Evolutionary conservation across 257 asterid genomes (phyloP), one percentile per base, ranked within the genome.

Genomic region (Scutellaria barbata): DNA sequence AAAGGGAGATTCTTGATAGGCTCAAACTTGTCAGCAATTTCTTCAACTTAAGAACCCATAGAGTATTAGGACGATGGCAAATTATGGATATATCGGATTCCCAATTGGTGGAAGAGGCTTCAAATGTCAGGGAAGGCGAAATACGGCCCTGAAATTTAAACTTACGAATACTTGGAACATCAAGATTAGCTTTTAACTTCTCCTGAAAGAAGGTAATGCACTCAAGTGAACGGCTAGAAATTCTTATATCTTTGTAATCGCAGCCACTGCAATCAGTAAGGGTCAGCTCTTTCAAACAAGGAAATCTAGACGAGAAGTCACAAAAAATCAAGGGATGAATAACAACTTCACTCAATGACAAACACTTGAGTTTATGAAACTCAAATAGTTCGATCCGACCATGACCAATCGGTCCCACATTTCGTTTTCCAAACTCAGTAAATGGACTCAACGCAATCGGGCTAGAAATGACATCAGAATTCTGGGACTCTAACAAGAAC

Each of bases 171-270:
- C 30, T 66, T 20, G 72, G 80, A 69, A 63, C 76, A 69, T 61
- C 58, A 53, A 76, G 17, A 4, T 25, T 3, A 12, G 5, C 71
- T 17, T 11, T 8, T 58, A 52, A 53, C 11, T 11, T 12, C 11
- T 2, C 5, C 13, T 30, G 45, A 1, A 0, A 7, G 14, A 76
- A 16, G 41, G 1, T 51, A 9, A 68, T 40, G 61, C 1, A 54
- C 66, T 70, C 56, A 13, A 69, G 72, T 12, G 72, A 51, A 5
- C 14, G 10, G 8, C 76, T 76, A 7, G 67, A 52, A 40, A 76
- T 30, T 1, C 35, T 0, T 8, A 66, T 17, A 9, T 9, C n/a
- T 7, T 30, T 13, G 43, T 4, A 18, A 18, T 1, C 3, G 7
- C 8, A 41, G 6, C 64, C 63, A 18, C 0, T 0, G 9, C 52